phyloP scores from a whole-genome alignment of 75 land plant species.

The Cunninghamia lanceolata region DNA sequence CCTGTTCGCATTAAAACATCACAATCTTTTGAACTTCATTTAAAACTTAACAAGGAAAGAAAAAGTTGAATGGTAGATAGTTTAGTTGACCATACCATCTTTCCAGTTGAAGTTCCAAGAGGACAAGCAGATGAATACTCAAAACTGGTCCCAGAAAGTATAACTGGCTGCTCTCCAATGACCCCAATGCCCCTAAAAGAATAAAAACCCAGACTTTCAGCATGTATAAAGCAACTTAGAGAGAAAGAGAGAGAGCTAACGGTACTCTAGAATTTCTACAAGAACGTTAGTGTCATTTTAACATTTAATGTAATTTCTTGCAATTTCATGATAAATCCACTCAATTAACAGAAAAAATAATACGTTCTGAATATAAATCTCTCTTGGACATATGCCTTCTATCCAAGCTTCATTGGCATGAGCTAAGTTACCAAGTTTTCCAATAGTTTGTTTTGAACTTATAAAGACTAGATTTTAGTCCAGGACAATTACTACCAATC shows the following conservation, averaged over 20 bases:
- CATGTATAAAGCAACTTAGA: neutral
- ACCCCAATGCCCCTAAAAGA: constrained; percentile 72
- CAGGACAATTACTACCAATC: neutral
- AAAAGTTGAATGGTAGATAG: neutral
- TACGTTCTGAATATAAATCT: neutral
- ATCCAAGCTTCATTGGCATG: neutral
- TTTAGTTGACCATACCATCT: constrained; percentile 54
- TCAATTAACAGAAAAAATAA: neutral
- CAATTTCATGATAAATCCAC: neutral
- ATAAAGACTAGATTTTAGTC: neutral
- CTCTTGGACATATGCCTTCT: neutral
- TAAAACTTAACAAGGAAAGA: neutral
- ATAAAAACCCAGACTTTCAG: neutral
- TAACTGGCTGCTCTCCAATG: constrained; percentile 84
- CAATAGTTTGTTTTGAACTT: neutral
- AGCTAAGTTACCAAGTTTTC: neutral
- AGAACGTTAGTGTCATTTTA: neutral
- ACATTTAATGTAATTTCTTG: neutral
- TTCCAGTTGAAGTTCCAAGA: constrained; percentile 63
- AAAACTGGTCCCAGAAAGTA: constrained; percentile 72
- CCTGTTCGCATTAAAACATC: constrained; percentile 35
- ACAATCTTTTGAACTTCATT: neutral
- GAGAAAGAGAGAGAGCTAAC: neutral
- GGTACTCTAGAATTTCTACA: neutral
- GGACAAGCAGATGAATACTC: constrained; percentile 90